Base-by-base conservation (phyloP, 2,329 filamentous ascomycete species). In the Monascus ruber region DNA sequence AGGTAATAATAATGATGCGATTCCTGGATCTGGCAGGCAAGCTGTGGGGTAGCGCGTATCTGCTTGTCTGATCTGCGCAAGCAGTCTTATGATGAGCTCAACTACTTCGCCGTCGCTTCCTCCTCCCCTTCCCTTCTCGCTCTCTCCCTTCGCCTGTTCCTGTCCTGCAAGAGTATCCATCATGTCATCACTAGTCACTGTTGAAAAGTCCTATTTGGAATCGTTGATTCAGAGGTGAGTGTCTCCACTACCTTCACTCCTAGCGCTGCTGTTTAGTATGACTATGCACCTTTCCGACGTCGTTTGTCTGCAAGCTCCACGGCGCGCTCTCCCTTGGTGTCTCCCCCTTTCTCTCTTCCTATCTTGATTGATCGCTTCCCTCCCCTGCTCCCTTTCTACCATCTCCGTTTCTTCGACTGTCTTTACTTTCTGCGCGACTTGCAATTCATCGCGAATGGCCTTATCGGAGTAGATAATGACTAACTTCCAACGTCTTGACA, bases 171-270 rank as follows among this genome's bases (percentile, higher is more conserved):
- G 17, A 17, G 24, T 37, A 24, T 9, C 28, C 35, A 45, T 38
- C 24, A 58, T 58, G 53, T 51, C 54, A 34, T 49, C 52, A 27
- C 61, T 68, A 47, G 71, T 81, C 37, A 79, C 75, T 6, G 70
- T 81, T 47, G 74, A 76, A 45, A 76, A 71, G 52, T 58, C 62
- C 36, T 75, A 81, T 60, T 75, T 81, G 49, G 72, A 81, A 50
- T 73, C 75, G 41, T 64, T 82, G 35, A 53, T 79, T 38, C 70
- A 72, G 54, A 73, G 75, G 80, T 82, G 60, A 65, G 71, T 58
- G 24, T 35, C 27, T 36, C 34, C 35, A 38, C 17, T 17, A 17
- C 17, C 17, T 17, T 17, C 17, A 17, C 17, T 17, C 17, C 17
- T 17, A 17, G 17, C 17, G 17, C 17, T 17, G 17, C 17, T 17